Percentiles rank a stretch among this genome's conserved stretches.
Evolutionary conservation across 169 alveolate genomes (phyloP).

Genomic region (Eimeria praecox): DNA sequence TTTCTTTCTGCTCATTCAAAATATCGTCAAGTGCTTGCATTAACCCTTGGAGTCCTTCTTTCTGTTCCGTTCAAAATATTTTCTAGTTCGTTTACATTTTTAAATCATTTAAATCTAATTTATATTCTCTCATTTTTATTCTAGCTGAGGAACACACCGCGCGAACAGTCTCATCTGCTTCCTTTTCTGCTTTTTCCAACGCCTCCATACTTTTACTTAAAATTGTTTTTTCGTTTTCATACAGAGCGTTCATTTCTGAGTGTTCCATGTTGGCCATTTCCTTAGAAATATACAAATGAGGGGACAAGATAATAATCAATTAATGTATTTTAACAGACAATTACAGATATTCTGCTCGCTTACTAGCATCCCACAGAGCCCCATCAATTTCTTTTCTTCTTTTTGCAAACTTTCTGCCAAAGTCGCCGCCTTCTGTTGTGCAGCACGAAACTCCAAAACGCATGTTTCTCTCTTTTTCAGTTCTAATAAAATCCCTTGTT

Average conservation of each 20-base stretch:
- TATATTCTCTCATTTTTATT: neutral
- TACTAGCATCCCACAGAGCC: neutral
- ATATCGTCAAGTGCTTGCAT: neutral
- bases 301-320: neutral
- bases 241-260: slow-evolving; percentile 20
- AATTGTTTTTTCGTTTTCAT: neutral
- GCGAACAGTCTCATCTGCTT: neutral
- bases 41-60: neutral
- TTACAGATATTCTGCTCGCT: neutral
- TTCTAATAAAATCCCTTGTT: neutral
- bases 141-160: neutral
- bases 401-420: neutral
- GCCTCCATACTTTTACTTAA: neutral
- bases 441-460: neutral
- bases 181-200: neutral
- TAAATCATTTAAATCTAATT: neutral
- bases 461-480: neutral
- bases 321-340: neutral
- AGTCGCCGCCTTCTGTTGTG: neutral
- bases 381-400: neutral
- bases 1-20: slow-evolving; percentile 11
- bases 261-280: slow-evolving; percentile 44
- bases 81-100: neutral
- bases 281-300: neutral
- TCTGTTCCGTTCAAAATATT: neutral